These are phyloP conservation scores for Domatiomyces catenatus DNA, from an alignment of 2,329 filamentous ascomycete species.

Conservation along the genomic window DNA sequence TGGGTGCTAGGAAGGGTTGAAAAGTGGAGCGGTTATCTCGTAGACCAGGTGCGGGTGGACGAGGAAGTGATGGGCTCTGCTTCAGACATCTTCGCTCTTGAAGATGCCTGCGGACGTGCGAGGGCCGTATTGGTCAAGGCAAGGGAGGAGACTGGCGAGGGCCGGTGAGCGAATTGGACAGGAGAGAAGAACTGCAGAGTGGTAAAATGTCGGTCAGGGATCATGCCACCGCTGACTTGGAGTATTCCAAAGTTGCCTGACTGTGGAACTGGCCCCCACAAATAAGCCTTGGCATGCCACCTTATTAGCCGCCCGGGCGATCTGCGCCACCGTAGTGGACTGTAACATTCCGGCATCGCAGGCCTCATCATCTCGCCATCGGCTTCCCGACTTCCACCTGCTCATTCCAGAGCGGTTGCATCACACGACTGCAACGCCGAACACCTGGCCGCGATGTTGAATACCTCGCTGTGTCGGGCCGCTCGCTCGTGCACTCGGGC, in stretches of 20 bases:
- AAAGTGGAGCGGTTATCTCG: slow-evolving; percentile 5
- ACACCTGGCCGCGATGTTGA: slow-evolving; percentile 23
- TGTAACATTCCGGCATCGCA: background rate
- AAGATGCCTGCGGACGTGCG: slow-evolving; percentile 10
- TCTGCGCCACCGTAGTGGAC: background rate
- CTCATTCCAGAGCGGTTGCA: background rate
- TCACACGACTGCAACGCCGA: background rate
- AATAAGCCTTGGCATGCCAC: background rate
- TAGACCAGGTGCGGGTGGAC: slow-evolving; percentile 3
- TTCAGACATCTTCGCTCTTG: slow-evolving; percentile 13
- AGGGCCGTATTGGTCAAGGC: background rate
- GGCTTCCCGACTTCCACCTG: background rate
- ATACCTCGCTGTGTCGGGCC: slow-evolving; percentile 31
- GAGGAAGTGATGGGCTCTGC: slow-evolving; percentile 6
- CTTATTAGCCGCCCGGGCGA: background rate
- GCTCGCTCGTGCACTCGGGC: slow-evolving; percentile 25
- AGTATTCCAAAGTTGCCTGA: too few relatives aligned
- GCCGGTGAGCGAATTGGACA: background rate
- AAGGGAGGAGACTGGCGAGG: too few relatives aligned
- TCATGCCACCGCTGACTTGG: too few relatives aligned
- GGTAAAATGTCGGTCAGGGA: background rate
- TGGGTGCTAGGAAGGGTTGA: slow-evolving; percentile 1
- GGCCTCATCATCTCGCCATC: background rate
- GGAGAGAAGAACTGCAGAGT: background rate
- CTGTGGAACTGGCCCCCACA: too few relatives aligned